Percentiles rank a stretch among this genome's conserved stretches.
These are phyloP conservation scores for Pyricularia sp. DNA, from an alignment of 2,329 filamentous ascomycete species.

Conservation along the genomic window DNA sequence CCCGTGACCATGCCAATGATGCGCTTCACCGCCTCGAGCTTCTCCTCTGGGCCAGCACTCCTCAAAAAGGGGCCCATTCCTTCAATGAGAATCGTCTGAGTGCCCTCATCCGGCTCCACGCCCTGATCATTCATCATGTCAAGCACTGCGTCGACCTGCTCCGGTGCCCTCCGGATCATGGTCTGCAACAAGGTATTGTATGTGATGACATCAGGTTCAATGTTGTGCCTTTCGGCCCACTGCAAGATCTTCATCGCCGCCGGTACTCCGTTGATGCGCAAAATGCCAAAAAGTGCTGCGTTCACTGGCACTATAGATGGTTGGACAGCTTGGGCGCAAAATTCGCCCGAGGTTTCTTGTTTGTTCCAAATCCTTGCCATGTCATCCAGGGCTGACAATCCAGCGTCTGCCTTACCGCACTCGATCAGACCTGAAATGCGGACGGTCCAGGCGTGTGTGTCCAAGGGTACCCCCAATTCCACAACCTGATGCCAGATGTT, in stretches of 20 bases:
- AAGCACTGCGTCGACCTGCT: conserved; percentile 44
- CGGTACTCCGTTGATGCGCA: conserved; percentile 35
- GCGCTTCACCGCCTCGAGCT: conserved; percentile 38
- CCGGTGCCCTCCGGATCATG: conserved; percentile 39
- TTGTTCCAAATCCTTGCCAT: conserved; percentile 53
- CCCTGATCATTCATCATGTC: conserved; percentile 46
- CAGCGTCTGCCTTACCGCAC: conserved; percentile 40
- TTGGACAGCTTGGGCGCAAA: conserved; percentile 31
- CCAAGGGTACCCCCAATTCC: conserved; percentile 47
- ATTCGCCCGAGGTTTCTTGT: conserved; percentile 2
- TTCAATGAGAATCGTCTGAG: conserved; percentile 65
- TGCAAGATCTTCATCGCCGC: conserved; percentile 44
- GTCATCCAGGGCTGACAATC: conserved; percentile 54
- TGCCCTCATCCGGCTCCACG: conserved; percentile 54
- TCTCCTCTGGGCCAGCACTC: conserved; percentile 33
- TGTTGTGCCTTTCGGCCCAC: conserved; percentile 48
- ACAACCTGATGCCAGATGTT: conserved; percentile 59
- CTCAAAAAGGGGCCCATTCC: conserved; percentile 18
- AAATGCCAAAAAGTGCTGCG: conserved; percentile 55
- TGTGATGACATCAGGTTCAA: conserved; percentile 46
- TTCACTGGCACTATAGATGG: conserved; percentile 61
- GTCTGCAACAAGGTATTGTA: conserved; percentile 64
- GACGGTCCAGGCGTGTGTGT: conserved; percentile 59
- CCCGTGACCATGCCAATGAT: conserved; percentile 50
- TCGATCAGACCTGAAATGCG: conserved; percentile 58